Evolutionary conservation across 441 rosid genomes (phyloP).

Genomic region (Erysimum cheiri): DNA sequence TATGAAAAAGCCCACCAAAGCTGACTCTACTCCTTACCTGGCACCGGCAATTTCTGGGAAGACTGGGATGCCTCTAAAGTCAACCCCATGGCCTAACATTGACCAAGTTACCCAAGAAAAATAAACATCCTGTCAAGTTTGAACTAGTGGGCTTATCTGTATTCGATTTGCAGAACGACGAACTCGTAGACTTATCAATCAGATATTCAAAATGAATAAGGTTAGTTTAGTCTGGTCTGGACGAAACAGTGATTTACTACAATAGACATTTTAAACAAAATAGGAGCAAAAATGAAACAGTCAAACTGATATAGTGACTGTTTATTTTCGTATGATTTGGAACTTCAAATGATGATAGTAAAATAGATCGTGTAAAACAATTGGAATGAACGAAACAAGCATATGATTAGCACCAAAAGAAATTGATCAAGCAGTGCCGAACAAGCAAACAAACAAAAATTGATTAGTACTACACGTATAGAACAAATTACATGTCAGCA

Average conservation of each 20-base stretch:
- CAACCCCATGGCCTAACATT: constrained; percentile 4
- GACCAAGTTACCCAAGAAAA: neutral
- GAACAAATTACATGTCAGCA: constrained; percentile 18
- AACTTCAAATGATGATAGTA: too few species aligned
- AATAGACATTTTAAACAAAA: too few species aligned
- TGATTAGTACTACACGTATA: too few species aligned
- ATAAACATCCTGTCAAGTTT: neutral
- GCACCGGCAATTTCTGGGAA: neutral
- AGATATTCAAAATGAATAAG: neutral
- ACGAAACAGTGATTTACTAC: too few species aligned
- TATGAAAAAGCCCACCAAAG: constrained; percentile 6
- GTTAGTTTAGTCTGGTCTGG: too few species aligned
- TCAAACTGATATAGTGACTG: too few species aligned
- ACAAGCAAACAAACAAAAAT: too few species aligned
- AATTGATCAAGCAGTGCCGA: too few species aligned
- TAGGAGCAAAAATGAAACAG: too few species aligned
- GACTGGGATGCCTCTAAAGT: neutral
- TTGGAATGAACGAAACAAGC: too few species aligned
- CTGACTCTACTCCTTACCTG: neutral
- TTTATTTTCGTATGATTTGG: too few species aligned
- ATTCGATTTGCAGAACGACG: neutral
- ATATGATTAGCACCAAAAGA: too few species aligned
- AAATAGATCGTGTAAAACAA: neutral
- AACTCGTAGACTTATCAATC: neutral
- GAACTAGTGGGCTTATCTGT: neutral